Percentiles rank a stretch among this genome's conserved stretches.
phyloP scores from a whole-genome alignment of 768 basidiomycete genomes.

The Udeniomyces megalosporus region DNA sequence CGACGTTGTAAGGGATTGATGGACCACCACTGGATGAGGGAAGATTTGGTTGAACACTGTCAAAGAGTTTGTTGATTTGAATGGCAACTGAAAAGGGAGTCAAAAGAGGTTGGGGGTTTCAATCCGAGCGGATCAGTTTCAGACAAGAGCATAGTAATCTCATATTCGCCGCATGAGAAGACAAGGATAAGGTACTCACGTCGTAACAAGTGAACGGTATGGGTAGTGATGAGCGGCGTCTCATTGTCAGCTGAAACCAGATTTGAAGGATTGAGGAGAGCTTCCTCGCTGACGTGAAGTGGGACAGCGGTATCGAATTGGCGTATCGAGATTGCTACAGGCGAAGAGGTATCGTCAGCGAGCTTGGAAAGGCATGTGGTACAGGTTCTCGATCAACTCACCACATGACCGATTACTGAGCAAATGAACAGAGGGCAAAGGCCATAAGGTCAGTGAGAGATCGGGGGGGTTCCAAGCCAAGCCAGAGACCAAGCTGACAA shows the following conservation, averaged over 20 bases:
- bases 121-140: too few species aligned
- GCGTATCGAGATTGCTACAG: background rate
- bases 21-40: too few species aligned
- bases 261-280: background rate
- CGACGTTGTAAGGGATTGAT: background rate
- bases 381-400: too few species aligned
- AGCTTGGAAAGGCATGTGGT: too few species aligned
- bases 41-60: background rate
- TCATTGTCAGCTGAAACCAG: background rate
- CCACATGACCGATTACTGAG: constrained; percentile 13
- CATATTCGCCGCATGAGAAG: background rate
- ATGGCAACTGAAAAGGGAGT: background rate
- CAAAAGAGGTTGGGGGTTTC: too few species aligned
- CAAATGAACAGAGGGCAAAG: too few species aligned
- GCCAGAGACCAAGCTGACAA: too few species aligned
- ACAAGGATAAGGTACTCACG: background rate
- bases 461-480: too few species aligned
- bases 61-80: constrained; percentile 6
- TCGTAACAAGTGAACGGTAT: constrained; percentile 6
- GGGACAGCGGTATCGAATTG: constrained; percentile 14
- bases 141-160: background rate
- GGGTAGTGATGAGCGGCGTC: background rate
- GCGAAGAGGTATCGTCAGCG: too few species aligned
- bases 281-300: constrained; percentile 4
- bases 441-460: too few species aligned